phyloP scores from a whole-genome alignment of 2,329 filamentous ascomycete species.

The Lachnellula subtilissima region DNA sequence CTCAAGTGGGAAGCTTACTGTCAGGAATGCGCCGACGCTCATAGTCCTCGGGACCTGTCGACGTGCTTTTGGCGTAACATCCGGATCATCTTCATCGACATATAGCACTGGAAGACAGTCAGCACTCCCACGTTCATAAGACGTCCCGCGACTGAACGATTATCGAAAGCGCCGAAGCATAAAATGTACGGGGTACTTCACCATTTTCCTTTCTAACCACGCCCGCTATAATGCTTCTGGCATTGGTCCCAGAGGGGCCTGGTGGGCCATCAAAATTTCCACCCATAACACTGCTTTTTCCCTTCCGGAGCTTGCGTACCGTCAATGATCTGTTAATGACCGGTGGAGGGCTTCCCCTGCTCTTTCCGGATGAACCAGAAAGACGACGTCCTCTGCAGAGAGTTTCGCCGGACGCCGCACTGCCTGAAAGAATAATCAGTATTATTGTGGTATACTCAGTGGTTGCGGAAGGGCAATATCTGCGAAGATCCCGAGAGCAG shows the following conservation, averaged over 20 bases:
- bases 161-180: neutral
- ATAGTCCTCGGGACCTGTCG: conserved; percentile 16
- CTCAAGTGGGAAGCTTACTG: neutral
- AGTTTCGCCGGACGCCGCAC: conserved; percentile 19
- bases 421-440: neutral
- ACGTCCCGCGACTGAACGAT: neutral
- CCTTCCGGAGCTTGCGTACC: conserved; percentile 25
- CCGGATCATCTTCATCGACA: conserved; percentile 15
- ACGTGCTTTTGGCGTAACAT: conserved; percentile 26
- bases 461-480: too few species aligned
- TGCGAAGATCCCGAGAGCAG: too few species aligned
- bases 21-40: conserved; percentile 26
- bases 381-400: conserved; percentile 18
- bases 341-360: conserved; percentile 26
- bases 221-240: conserved; percentile 4
- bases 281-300: conserved; percentile 17
- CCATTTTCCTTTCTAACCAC: conserved; percentile 7
- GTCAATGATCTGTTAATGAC: conserved; percentile 27
- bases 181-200: neutral
- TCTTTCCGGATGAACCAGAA: conserved; percentile 21
- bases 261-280: conserved; percentile 13
- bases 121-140: neutral
- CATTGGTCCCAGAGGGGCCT: neutral
- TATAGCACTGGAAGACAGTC: conserved; percentile 3
- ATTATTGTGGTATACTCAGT: neutral